These are phyloP conservation scores for Zygnema cylindricum DNA, from an alignment of 139 green algal genomes.

Conservation along the genomic window DNA sequence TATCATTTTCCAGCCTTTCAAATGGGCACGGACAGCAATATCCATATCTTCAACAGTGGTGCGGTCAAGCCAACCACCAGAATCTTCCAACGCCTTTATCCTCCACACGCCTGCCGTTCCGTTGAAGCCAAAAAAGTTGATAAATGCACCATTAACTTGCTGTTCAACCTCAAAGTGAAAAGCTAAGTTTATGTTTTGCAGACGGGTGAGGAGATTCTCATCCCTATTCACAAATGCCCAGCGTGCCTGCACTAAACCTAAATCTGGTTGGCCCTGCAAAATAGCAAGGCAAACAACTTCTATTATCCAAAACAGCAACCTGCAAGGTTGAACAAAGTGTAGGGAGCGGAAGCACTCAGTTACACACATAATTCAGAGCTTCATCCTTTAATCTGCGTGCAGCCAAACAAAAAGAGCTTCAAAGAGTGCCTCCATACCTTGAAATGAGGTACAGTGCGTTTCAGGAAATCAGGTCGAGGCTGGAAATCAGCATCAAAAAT, in stretches of 20 bases:
- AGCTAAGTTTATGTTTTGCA: slow-evolving; percentile 59
- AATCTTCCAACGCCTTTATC: slow-evolving; percentile 79
- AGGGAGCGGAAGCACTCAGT: too few relatives aligned
- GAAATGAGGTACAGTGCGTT: slow-evolving; percentile 55
- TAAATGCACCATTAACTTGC: slow-evolving; percentile 54
- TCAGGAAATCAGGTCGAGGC: slow-evolving; percentile 69
- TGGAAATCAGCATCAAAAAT: slow-evolving; percentile 93
- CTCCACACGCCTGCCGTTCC: slow-evolving; percentile 80
- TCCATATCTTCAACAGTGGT: slow-evolving; percentile 85
- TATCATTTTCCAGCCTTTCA: slow-evolving; percentile 85
- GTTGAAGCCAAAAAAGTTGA: slow-evolving; percentile 63
- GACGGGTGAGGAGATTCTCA: slow-evolving; percentile 81
- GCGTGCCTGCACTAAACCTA: slow-evolving; percentile 71
- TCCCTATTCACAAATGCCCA: slow-evolving; percentile 79
- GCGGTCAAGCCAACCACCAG: slow-evolving; percentile 88
- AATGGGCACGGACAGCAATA: slow-evolving; percentile 80
- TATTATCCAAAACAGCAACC: slow-evolving; percentile 5
- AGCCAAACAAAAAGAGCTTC: too few relatives aligned
- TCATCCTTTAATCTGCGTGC: too few relatives aligned
- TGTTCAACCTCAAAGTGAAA: slow-evolving; percentile 64
- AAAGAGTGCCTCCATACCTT: too few relatives aligned
- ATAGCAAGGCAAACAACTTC: neutral
- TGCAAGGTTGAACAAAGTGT: too few relatives aligned
- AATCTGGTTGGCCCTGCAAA: slow-evolving; percentile 45
- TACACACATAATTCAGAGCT: too few relatives aligned